A percentile compares a stretch with the other conserved stretches of the same genome.
Evolutionary conservation across 352 stramenopile species (phyloP).

Genomic region (Phytophthora pinifolia): DNA sequence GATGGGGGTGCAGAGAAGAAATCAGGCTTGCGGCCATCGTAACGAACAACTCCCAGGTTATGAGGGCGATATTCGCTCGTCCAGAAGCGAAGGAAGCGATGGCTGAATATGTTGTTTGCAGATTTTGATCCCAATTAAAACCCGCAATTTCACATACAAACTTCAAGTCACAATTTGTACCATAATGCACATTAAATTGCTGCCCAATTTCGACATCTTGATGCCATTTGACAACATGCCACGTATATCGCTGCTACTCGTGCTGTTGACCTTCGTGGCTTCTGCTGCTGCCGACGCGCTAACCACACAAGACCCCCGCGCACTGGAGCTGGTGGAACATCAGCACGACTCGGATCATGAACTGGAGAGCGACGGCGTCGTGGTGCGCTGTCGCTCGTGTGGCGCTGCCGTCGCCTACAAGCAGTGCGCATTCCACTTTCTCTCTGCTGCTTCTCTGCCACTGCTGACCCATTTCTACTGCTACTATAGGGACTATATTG

Average conservation of each 20-base stretch:
- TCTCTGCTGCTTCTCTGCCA: not conserved
- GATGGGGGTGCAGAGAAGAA: not conserved
- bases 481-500: slow-evolving; percentile 58
- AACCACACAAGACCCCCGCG: slow-evolving; percentile 1
- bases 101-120: too few relatives aligned
- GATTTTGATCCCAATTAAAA: too few relatives aligned
- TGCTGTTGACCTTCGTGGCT: slow-evolving; percentile 14
- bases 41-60: too few relatives aligned
- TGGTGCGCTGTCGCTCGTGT: slow-evolving; percentile 79
- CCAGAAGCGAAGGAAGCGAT: too few relatives aligned
- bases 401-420: slow-evolving; percentile 69
- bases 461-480: slow-evolving; percentile 12
- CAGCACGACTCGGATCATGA: slow-evolving; percentile 21
- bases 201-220: slow-evolving; percentile 5
- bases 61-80: too few relatives aligned
- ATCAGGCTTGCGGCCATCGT: too few relatives aligned
- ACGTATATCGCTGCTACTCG: slow-evolving; percentile 25
- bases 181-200: too few relatives aligned
- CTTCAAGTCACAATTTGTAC: too few relatives aligned
- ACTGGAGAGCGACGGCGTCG: slow-evolving; percentile 28
- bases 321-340: slow-evolving; percentile 15
- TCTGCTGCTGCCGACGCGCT: slow-evolving; percentile 14
- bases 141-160: too few relatives aligned
- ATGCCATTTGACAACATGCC: slow-evolving; percentile 22
- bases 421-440: slow-evolving; percentile 32